A percentile compares a stretch with the other conserved stretches of the same genome.
Evolutionary conservation across 768 basidiomycete genomes (phyloP).

Genomic region (Lactarius trivialis): DNA sequence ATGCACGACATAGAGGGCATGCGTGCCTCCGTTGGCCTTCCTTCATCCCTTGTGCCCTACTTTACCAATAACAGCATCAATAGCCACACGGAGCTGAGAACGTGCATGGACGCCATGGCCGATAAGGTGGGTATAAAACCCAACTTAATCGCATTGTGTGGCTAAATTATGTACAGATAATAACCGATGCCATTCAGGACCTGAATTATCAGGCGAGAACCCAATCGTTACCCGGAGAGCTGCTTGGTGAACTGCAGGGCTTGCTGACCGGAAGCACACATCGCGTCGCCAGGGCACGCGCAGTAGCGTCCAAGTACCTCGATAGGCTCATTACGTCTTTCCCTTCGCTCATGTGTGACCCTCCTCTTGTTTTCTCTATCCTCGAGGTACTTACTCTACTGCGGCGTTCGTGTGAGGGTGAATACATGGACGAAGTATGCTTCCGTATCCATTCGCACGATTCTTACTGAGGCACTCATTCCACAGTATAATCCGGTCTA

Average conservation of each 20-base stretch:
- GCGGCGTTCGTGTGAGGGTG: constrained; percentile 82
- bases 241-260: constrained; percentile 68
- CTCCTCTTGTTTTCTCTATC: constrained; percentile 78
- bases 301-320: constrained; percentile 76
- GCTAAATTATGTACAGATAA: constrained; percentile 47
- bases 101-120: constrained; percentile 80
- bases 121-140: constrained; percentile 54
- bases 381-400: constrained; percentile 88
- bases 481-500: constrained; percentile 80
- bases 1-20: constrained; percentile 87
- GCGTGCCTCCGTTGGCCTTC: constrained; percentile 71
- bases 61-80: constrained; percentile 86
- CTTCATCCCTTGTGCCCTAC: constrained; percentile 79
- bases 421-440: constrained; percentile 82
- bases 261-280: constrained; percentile 78
- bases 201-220: constrained; percentile 69
- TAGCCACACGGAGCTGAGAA: constrained; percentile 53
- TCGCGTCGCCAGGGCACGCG: constrained; percentile 72
- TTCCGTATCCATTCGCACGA: not conserved
- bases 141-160: not conserved
- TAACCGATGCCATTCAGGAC: constrained; percentile 64
- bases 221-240: constrained; percentile 63
- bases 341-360: constrained; percentile 91
- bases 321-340: constrained; percentile 84
- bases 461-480: not conserved